phyloP scores from a whole-genome alignment of 2,329 filamentous ascomycete species.

The Talaromyces sp. region DNA sequence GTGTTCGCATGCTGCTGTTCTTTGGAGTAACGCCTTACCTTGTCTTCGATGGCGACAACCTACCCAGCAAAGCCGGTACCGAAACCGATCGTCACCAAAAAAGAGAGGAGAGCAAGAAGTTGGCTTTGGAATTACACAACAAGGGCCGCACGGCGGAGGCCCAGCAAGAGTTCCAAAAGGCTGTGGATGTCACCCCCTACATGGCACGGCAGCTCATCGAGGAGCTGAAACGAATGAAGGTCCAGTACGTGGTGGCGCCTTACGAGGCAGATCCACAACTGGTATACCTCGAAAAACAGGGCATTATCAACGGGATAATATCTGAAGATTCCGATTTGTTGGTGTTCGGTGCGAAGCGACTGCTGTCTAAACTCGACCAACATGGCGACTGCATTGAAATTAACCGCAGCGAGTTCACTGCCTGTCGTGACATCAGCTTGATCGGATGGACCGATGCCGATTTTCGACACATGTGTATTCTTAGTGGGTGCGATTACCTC shows the following conservation, averaged over 20 bases:
- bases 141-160: slow-evolving; percentile 78
- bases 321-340: slow-evolving; percentile 95
- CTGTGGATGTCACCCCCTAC: slow-evolving; percentile 88
- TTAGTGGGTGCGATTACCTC: slow-evolving; percentile 97
- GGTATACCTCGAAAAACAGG: slow-evolving; percentile 83
- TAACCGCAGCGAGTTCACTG: slow-evolving; percentile 79
- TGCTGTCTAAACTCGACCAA: slow-evolving; percentile 90
- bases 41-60: slow-evolving; percentile 90
- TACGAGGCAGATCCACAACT: slow-evolving; percentile 98
- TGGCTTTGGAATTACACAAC: slow-evolving; percentile 71
- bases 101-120: slow-evolving; percentile 68
- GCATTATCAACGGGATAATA: slow-evolving; percentile 77
- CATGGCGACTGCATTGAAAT: slow-evolving; percentile 92
- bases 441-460: slow-evolving; percentile 88
- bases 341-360: slow-evolving; percentile 85
- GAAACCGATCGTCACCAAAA: slow-evolving; percentile 70
- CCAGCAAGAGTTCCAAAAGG: slow-evolving; percentile 83
- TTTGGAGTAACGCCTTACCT: slow-evolving; percentile 93
- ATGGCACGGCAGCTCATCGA: slow-evolving; percentile 93
- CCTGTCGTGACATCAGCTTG: slow-evolving; percentile 79
- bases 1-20: slow-evolving; percentile 88
- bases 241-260: slow-evolving; percentile 88
- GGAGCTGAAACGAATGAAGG: slow-evolving; percentile 70
- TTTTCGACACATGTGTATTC: slow-evolving; percentile 90
- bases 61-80: slow-evolving; percentile 87